A percentile compares a stretch with the other conserved stretches of the same genome.
phyloP scores from a whole-genome alignment of 2,329 filamentous ascomycete species.

The Hypoxylon sp. region DNA sequence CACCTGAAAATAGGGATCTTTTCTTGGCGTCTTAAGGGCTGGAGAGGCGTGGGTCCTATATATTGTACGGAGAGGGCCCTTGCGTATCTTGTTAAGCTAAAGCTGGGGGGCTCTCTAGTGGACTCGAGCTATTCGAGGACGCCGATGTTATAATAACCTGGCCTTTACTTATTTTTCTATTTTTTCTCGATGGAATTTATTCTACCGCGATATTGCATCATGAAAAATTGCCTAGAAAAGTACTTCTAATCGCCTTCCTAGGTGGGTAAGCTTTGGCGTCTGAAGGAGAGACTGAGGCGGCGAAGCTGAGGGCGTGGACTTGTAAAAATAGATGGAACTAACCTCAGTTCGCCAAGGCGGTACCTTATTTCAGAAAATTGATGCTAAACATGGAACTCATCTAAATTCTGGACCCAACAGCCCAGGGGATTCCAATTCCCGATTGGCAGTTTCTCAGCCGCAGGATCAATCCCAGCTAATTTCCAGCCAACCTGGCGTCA shows the following conservation, averaged over 20 bases:
- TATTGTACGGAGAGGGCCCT: neutral
- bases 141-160: neutral
- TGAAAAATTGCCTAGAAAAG: neutral
- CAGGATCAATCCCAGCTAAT: constrained; percentile 11
- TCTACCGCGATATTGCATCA: neutral
- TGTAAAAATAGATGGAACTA: constrained; percentile 21
- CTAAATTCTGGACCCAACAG: constrained; percentile 15
- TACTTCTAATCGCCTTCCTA: neutral
- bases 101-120: neutral
- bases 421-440: neutral
- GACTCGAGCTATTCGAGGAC: neutral
- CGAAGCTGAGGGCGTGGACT: neutral
- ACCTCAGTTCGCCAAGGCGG: neutral
- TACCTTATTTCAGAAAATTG: neutral
- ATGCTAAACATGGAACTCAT: constrained; percentile 5
- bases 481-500: neutral
- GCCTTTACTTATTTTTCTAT: neutral
- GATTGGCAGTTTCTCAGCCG: constrained; percentile 6
- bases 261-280: neutral
- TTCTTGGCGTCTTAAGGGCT: neutral
- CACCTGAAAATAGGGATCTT: neutral
- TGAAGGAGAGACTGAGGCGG: neutral
- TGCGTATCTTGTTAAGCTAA: neutral
- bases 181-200: neutral
- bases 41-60: neutral